Evolutionary conservation across 495 filamentous ascomycete species (phyloP).

Genomic region (Penicillium ochrochloron): DNA sequence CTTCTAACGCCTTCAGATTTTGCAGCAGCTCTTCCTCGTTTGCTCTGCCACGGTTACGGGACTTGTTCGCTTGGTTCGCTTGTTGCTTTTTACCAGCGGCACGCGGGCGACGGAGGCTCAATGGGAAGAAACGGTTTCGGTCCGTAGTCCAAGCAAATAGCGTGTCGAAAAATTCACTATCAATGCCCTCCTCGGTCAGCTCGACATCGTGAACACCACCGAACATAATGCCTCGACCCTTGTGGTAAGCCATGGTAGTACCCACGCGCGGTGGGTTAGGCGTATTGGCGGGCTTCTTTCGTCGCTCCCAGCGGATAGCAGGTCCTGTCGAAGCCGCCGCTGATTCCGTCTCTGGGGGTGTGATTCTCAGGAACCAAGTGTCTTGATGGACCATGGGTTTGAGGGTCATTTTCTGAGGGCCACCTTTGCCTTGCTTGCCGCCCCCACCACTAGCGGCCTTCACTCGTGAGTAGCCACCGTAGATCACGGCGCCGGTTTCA

Average conservation of each 20-base stretch:
- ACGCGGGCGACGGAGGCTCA: conserved; percentile 74
- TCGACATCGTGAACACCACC: conserved; percentile 95
- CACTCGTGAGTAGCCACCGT: conserved; percentile 90
- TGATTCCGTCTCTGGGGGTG: conserved; percentile 63
- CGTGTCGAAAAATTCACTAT: conserved; percentile 92
- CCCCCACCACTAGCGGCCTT: conserved; percentile 62
- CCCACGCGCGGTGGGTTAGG: conserved; percentile 85
- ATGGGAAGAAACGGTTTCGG: conserved; percentile 87
- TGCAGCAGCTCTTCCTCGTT: conserved; percentile 88
- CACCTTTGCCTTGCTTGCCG: conserved; percentile 64
- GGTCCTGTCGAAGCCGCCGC: conserved; percentile 63
- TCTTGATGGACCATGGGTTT: conserved; percentile 91
- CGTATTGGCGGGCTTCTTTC: conserved; percentile 89
- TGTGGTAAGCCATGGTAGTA: conserved; percentile 89
- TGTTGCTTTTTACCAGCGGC: conserved; percentile 61
- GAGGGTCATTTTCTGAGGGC: conserved; percentile 68
- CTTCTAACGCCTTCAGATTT: conserved; percentile 81
- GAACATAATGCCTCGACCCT: conserved; percentile 89
- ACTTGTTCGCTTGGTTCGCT: conserved; percentile 59
- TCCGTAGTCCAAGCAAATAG: conserved; percentile 93
- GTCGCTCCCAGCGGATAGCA: conserved; percentile 82
- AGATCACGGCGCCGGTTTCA: conserved; percentile 84
- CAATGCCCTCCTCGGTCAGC: conserved; percentile 91
- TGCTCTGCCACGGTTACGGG: conserved; percentile 72
- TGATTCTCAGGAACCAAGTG: conserved; percentile 89